Evolutionary conservation across 108 stramenopile species (phyloP).

Genomic region (Nitzschia sp.): DNA sequence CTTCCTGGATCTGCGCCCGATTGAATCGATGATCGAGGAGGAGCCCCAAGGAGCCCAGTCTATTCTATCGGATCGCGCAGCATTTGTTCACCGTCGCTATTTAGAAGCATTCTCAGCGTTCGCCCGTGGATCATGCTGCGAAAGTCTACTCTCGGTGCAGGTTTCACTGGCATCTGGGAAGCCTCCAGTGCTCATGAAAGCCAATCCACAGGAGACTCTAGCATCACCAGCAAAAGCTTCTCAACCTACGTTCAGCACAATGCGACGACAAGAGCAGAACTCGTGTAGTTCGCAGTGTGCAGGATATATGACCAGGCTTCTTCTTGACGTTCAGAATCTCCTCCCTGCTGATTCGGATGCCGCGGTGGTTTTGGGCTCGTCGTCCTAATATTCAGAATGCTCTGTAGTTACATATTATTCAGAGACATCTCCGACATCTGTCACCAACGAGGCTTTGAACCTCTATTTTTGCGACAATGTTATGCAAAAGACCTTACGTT

Average conservation of each 20-base stretch:
- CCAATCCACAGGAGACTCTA: not conserved
- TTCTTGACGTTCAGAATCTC: not conserved
- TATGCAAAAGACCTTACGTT: too few relatives aligned
- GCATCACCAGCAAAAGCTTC: not conserved
- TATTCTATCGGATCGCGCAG: slow-evolving; percentile 18
- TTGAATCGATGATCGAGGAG: not conserved
- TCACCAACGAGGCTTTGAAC: too few relatives aligned
- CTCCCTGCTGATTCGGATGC: not conserved
- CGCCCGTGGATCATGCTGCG: slow-evolving; percentile 1
- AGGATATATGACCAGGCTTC: not conserved
- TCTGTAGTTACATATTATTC: too few relatives aligned
- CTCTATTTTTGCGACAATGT: too few relatives aligned
- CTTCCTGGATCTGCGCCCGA: slow-evolving; percentile 4
- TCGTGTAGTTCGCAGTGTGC: not conserved
- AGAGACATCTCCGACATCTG: too few relatives aligned
- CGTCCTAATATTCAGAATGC: too few relatives aligned
- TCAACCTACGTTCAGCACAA: not conserved
- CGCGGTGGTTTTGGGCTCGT: not conserved
- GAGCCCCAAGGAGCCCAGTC: not conserved
- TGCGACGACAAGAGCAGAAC: not conserved
- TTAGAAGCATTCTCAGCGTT: slow-evolving; percentile 7
- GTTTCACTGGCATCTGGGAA: slow-evolving; percentile 10
- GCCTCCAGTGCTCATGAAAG: slow-evolving; percentile 17
- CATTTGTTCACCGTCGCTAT: slow-evolving; percentile 21
- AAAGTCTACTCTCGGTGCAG: slow-evolving; percentile 14